Conservation (phyloP, 2,329 filamentous ascomycete species). For the Penicillium verrucosum region DNA sequence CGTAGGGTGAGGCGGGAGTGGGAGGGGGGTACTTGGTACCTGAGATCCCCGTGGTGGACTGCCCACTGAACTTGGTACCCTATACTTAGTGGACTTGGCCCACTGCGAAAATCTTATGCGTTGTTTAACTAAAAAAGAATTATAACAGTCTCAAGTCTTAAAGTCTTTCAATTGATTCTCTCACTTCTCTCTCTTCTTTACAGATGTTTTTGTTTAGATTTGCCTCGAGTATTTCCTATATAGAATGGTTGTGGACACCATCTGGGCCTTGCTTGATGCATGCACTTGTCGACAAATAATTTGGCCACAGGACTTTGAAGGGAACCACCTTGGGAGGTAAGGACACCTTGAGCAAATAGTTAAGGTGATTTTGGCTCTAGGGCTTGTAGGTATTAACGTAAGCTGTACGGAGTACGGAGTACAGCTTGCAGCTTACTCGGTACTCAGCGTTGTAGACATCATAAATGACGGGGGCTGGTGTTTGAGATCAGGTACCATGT, state of each 20-base stretch:
- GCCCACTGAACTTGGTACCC: conserved; percentile 12
- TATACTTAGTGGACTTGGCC: conserved; percentile 7
- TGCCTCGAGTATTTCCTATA: conserved; percentile 18
- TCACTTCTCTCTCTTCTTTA: not conserved
- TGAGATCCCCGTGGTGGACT: not conserved
- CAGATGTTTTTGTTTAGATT: conserved; percentile 22
- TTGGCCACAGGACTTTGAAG: not conserved
- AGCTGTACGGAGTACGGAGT: not conserved
- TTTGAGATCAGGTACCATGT: conserved; percentile 1
- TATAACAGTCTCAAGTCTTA: not conserved
- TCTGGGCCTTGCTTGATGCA: conserved; percentile 22
- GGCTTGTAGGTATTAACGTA: not conserved
- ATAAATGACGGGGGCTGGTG: conserved; percentile 2
- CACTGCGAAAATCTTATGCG: conserved; percentile 13
- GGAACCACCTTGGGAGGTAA: not conserved
- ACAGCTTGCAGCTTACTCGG: not conserved
- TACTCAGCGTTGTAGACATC: not conserved
- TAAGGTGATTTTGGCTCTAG: not conserved
- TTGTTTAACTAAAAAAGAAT: conserved; percentile 15
- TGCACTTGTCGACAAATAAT: conserved; percentile 5
- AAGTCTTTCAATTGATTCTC: not conserved
- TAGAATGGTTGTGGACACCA: conserved; percentile 6
- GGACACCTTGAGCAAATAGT: not conserved
- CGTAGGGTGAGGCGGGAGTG: conserved; percentile 7
- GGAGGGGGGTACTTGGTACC: conserved; percentile 13